Conservation (phyloP, 306 rosid genomes). For the Prunus mira region DNA sequence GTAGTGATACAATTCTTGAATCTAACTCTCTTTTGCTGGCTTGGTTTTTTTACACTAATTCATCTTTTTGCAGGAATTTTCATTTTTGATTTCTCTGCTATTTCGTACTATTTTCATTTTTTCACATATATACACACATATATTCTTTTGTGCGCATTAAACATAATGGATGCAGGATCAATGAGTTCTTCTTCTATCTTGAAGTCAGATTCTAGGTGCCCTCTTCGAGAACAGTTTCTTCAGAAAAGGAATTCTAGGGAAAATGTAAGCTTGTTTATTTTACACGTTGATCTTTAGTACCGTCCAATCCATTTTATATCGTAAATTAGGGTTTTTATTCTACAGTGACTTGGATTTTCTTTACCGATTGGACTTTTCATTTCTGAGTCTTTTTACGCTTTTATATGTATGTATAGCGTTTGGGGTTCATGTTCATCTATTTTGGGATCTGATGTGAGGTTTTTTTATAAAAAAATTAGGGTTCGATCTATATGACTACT, state of each 20-base stretch:
- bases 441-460: neutral
- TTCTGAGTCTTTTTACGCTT: no score
- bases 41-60: neutral
- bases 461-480: neutral
- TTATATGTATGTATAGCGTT: no score
- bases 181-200: constrained; percentile 21
- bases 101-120: neutral
- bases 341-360: neutral
- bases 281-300: neutral
- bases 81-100: neutral
- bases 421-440: neutral
- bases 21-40: constrained; percentile 14
- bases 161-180: constrained; percentile 44
- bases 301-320: neutral
- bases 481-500: neutral
- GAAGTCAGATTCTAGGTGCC: constrained; percentile 27
- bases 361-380: neutral
- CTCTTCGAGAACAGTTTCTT: constrained; percentile 33
- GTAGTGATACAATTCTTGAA: neutral
- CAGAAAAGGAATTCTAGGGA: constrained; percentile 33
- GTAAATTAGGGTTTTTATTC: neutral
- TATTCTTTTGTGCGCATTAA: constrained; percentile 15
- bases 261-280: constrained; percentile 17
- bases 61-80: constrained; percentile 12
- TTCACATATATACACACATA: neutral